Percentiles rank a stretch among this genome's conserved stretches.
Conservation (phyloP, 108 stramenopile genomes). For the Cylindrotheca closterium region DNA sequence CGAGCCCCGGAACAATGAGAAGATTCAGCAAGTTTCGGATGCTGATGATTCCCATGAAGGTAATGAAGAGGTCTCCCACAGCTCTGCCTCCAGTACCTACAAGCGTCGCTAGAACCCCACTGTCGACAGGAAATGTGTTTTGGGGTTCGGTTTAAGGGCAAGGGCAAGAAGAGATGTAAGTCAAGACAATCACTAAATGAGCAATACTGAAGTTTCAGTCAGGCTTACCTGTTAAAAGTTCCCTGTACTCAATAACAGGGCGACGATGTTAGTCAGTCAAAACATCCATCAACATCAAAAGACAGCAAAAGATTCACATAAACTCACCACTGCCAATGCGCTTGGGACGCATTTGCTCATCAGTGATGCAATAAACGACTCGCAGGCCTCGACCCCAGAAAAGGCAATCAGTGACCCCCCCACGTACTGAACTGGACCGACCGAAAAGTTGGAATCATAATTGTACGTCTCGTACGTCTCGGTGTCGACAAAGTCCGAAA, state of each 20-base stretch:
- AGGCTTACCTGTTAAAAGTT: too few species aligned
- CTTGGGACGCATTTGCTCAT: slow-evolving; percentile 86
- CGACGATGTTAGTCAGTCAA: too few species aligned
- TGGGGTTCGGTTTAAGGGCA: too few species aligned
- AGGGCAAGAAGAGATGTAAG: background rate
- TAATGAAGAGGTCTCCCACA: slow-evolving; percentile 72
- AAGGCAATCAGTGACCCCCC: slow-evolving; percentile 63
- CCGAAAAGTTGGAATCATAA: slow-evolving; percentile 42
- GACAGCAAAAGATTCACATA: too few species aligned
- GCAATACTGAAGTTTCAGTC: too few species aligned
- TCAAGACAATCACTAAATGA: slow-evolving; percentile 66
- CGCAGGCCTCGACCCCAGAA: slow-evolving; percentile 84
- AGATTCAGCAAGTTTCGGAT: slow-evolving; percentile 67
- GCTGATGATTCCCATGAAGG: slow-evolving; percentile 50
- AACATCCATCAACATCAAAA: too few species aligned
- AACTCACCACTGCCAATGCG: slow-evolving; percentile 84
- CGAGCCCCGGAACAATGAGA: slow-evolving; percentile 62
- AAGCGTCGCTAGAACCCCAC: slow-evolving; percentile 33
- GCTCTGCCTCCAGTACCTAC: slow-evolving; percentile 58
- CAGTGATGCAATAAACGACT: slow-evolving; percentile 79
- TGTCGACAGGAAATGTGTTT: too few species aligned
- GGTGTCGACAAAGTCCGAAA: slow-evolving; percentile 46
- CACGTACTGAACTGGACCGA: slow-evolving; percentile 55
- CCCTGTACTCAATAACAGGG: too few species aligned
- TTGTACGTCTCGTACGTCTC: slow-evolving; percentile 54